A percentile compares a stretch with the other conserved stretches of the same genome.
Conservation (phyloP, 495 filamentous ascomycete species). For the Podospora sp. region DNA sequence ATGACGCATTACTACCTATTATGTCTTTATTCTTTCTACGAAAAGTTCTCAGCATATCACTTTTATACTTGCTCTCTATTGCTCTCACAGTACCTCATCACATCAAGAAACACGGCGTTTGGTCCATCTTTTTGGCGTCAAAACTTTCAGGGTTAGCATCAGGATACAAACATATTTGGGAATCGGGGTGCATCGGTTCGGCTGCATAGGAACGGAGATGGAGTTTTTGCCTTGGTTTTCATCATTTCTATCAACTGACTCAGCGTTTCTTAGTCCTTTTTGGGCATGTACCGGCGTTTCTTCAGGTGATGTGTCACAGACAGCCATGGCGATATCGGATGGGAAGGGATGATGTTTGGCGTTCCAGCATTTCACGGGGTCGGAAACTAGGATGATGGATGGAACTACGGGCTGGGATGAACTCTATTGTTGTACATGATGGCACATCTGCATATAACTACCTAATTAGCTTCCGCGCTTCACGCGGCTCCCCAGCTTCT, state of each 20-base stretch:
- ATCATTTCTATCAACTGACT: neutral
- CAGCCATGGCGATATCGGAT: neutral
- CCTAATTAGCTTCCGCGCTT: neutral
- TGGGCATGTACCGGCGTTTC: neutral
- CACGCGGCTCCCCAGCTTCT: neutral
- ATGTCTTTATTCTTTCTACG: neutral
- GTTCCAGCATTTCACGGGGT: neutral
- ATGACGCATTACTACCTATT: neutral
- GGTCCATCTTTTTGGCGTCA: neutral
- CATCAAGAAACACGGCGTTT: neutral
- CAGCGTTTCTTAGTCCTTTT: neutral
- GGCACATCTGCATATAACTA: neutral
- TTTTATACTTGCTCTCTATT: neutral
- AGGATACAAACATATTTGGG: neutral
- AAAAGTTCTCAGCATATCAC: neutral
- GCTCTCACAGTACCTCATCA: neutral
- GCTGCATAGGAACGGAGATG: conserved; percentile 5
- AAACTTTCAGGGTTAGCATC: conserved; percentile 4
- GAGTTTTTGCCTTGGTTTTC: neutral
- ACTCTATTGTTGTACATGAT: conserved; percentile 6
- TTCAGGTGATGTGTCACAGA: neutral
- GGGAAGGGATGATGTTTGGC: neutral
- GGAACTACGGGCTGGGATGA: neutral
- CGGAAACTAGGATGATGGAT: neutral
- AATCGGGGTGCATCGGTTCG: neutral